A percentile compares a stretch with the other conserved stretches of the same genome.
phyloP scores from a whole-genome alignment of 495 filamentous ascomycete genomes.

The Mytilinidion resinicola region DNA sequence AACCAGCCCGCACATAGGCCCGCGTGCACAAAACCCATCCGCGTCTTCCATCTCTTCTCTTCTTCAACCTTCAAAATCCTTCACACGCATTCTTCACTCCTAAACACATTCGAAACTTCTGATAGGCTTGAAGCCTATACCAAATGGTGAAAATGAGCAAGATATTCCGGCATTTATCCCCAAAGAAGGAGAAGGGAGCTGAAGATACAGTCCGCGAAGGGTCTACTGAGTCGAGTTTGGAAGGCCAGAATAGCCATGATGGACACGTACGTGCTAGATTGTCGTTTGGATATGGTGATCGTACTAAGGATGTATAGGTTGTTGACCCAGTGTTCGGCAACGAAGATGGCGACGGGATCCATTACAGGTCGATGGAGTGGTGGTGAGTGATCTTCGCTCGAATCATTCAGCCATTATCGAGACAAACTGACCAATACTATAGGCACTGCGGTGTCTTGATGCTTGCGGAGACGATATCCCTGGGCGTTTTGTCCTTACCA shows the following conservation, averaged over 20 bases:
- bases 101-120: too few relatives aligned
- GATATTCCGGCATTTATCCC: too few relatives aligned
- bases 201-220: background rate
- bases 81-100: too few relatives aligned
- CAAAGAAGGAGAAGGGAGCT: background rate
- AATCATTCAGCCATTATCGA: background rate
- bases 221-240: background rate
- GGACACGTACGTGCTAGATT: background rate
- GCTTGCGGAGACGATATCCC: conserved; percentile 37
- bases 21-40: too few relatives aligned
- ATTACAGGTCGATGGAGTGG: conserved; percentile 23
- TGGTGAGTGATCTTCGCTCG: conserved; percentile 7
- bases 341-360: conserved; percentile 18
- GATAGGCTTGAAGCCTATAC: too few relatives aligned
- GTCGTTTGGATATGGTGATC: background rate
- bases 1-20: too few relatives aligned
- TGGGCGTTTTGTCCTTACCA: conserved; percentile 35
- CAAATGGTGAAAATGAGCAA: too few relatives aligned
- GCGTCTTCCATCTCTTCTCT: too few relatives aligned
- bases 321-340: conserved; percentile 17
- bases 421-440: background rate
- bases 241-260: background rate
- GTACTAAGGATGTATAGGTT: conserved; percentile 5
- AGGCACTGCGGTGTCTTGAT: conserved; percentile 23
- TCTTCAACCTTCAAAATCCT: too few relatives aligned